These are phyloP conservation scores for Plantago major DNA, from an alignment of 257 asterid species.

Conservation along the genomic window DNA sequence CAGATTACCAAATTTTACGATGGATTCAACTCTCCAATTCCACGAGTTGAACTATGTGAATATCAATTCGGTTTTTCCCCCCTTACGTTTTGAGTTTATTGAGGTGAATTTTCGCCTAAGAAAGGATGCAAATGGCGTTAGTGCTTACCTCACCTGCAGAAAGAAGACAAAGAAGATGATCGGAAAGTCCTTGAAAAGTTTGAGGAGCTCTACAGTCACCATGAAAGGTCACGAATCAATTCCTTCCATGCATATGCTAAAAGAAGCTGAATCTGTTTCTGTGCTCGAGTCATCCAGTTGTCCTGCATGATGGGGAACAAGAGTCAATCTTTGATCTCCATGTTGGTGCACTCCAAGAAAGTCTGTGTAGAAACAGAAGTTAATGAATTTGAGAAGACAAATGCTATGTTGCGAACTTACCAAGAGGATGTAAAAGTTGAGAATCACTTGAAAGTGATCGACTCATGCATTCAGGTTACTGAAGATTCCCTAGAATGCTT, in stretches of 20 bases:
- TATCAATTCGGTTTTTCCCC: too few relatives aligned
- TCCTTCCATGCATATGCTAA: conserved; percentile 7
- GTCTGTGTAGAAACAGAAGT: conserved; percentile 3
- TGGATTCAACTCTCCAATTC: too few relatives aligned
- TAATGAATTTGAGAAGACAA: conserved; percentile 19
- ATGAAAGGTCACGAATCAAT: conserved; percentile 8
- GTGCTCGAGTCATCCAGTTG: conserved; percentile 19
- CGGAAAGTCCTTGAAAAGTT: conserved; percentile 9
- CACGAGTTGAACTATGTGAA: too few relatives aligned
- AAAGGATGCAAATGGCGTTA: conserved; percentile 10
- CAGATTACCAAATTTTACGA: too few relatives aligned
- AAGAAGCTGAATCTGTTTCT: conserved; percentile 15
- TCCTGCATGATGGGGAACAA: conserved; percentile 3
- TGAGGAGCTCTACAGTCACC: conserved; percentile 4
- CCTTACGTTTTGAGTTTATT: too few relatives aligned
- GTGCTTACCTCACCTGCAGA: conserved; percentile 3
- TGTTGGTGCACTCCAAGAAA: conserved; percentile 9
- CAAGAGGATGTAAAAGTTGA: not conserved
- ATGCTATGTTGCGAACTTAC: conserved; percentile 9
- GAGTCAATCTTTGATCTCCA: conserved; percentile 19
- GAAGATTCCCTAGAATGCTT: conserved; percentile 33
- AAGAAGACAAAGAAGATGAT: conserved; percentile 20
- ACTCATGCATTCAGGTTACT: conserved; percentile 25
- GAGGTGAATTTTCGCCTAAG: too few relatives aligned
- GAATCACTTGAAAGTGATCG: conserved; percentile 26